phyloP scores from a whole-genome alignment of 306 rosid species.

The Oemleria cerasiformis region DNA sequence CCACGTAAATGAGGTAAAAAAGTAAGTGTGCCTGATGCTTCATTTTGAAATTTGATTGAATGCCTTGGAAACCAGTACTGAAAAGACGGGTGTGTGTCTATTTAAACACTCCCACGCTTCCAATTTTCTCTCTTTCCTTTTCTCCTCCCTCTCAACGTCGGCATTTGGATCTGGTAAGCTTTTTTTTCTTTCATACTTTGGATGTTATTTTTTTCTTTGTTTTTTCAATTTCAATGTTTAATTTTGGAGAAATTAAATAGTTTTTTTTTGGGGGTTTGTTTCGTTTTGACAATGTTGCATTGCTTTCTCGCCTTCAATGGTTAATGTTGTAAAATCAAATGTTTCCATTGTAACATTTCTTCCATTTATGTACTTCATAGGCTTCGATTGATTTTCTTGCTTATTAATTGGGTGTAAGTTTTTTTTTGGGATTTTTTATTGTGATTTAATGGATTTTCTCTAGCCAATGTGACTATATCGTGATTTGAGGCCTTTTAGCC shows the following conservation, averaged over 20 bases:
- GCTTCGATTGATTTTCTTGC: not conserved
- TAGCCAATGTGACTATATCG: no score
- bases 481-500: not conserved
- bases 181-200: not conserved
- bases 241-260: not conserved
- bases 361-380: not conserved
- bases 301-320: not conserved
- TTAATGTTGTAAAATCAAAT: not conserved
- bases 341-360: not conserved
- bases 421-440: not conserved
- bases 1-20: constrained; percentile 12
- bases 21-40: not conserved
- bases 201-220: not conserved
- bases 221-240: not conserved
- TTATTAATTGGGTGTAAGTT: not conserved
- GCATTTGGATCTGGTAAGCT: constrained; percentile 21
- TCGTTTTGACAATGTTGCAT: not conserved
- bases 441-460: not conserved
- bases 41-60: not conserved
- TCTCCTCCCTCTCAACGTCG: not conserved
- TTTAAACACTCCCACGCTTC: not conserved
- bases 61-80: not conserved
- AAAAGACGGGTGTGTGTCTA: not conserved
- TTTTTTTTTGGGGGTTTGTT: not conserved
- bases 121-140: not conserved